Conservation (phyloP, 768 basidiomycete species). For the Collybia mongolica region DNA sequence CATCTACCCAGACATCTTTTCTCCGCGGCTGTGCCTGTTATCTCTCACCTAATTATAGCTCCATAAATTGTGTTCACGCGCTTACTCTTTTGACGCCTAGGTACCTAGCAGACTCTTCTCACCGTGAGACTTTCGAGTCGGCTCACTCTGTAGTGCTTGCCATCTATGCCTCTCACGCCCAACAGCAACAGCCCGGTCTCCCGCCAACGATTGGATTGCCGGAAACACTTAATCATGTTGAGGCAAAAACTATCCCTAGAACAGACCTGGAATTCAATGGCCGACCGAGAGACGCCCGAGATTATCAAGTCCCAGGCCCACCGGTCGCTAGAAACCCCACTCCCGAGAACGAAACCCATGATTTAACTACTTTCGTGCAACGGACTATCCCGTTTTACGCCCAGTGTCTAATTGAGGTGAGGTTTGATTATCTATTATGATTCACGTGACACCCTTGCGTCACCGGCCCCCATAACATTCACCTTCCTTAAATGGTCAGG, state of each 20-base stretch:
- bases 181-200: conserved; percentile 24
- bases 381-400: conserved; percentile 75
- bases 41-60: too few species aligned
- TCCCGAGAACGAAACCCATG: conserved; percentile 11
- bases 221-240: background rate
- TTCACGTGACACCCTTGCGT: background rate
- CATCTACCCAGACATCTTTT: background rate
- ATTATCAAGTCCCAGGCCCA: conserved; percentile 1
- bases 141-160: conserved; percentile 83
- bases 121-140: conserved; percentile 83
- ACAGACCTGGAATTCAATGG: background rate
- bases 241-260: conserved; percentile 4
- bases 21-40: too few species aligned
- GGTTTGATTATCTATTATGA: conserved; percentile 9
- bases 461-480: background rate
- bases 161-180: conserved; percentile 63
- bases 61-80: background rate
- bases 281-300: background rate
- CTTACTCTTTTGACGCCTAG: conserved; percentile 33
- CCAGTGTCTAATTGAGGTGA: conserved; percentile 67
- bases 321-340: conserved; percentile 1
- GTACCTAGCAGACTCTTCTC: conserved; percentile 52
- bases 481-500: background rate
- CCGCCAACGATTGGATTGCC: too few species aligned
- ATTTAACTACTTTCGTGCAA: conserved; percentile 41